Evolutionary conservation across 306 rosid species (phyloP).

Genomic region (Neltuma alba): DNA sequence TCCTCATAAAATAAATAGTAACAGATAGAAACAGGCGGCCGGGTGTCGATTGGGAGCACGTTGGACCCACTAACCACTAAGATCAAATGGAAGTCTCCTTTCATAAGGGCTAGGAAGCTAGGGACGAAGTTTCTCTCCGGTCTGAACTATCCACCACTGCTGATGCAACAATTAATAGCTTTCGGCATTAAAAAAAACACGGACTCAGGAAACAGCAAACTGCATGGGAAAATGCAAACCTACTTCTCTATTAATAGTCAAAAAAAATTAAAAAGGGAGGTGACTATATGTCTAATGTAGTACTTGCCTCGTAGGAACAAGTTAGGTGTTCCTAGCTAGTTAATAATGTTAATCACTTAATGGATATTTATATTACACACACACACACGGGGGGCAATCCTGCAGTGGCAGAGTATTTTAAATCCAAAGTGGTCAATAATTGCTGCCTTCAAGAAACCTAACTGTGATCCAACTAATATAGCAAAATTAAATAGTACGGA

Average conservation of each 20-base stretch:
- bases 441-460: slow-evolving; percentile 1
- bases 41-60: background rate
- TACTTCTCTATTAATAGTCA: slow-evolving; percentile 19
- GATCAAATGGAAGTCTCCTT: slow-evolving; percentile 1
- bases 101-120: slow-evolving; percentile 14
- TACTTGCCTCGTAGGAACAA: slow-evolving; percentile 5
- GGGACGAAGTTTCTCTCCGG: slow-evolving; percentile 31
- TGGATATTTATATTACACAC: background rate
- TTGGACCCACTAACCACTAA: slow-evolving; percentile 9
- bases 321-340: slow-evolving; percentile 9
- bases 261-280: background rate
- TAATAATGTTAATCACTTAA: too few relatives aligned
- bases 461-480: background rate
- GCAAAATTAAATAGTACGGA: background rate
- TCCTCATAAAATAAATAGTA: slow-evolving; percentile 6
- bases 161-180: slow-evolving; percentile 8
- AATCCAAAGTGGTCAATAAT: slow-evolving; percentile 10
- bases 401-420: background rate
- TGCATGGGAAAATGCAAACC: slow-evolving; percentile 42
- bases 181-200: slow-evolving; percentile 23
- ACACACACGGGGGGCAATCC: background rate
- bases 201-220: slow-evolving; percentile 19
- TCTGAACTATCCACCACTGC: background rate
- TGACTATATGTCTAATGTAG: slow-evolving; percentile 5
- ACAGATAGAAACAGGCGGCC: slow-evolving; percentile 2